Evolutionary conservation across 2,329 filamentous ascomycete species (phyloP), one percentile per base, ranked within the genome.

Genomic region (Sporothrix variecibatus): DNA sequence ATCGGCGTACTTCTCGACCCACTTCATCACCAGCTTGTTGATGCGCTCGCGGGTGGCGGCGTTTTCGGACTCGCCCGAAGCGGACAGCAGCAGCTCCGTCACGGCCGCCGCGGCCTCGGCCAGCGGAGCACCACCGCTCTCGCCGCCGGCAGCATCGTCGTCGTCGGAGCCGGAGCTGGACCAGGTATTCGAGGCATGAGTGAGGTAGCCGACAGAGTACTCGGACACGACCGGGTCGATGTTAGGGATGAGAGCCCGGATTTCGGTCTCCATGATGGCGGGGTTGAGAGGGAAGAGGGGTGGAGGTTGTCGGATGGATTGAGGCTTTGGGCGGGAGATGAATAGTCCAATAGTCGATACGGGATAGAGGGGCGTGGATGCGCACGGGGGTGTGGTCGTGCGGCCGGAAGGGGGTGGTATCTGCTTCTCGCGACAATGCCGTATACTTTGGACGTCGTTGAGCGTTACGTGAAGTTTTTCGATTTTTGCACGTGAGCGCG

Each of bases 161-260:
- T 88, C 94, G 71, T 91, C 89, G 75, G 90, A 87, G 15, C 26
- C 87, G 20, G 87, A 94, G 72, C 91, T 89, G 75, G 90, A 87
- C 87, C 93, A 97, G 71, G 93, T 87, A 77, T 92, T 95, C 67
- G 95, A 96, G 68, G 96, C 96, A 87, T 99, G 95, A 80, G 91
- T 94, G 78, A 99, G 87, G 82, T 98, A 99, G 74, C 96, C 96
- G 77, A 94, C 93, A 60, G 94, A 96, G 84, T 97, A 98, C 84
- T 97, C 93, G 68, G 94, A 95, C 78, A 98, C 87, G 76, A 97
- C 88, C 75, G 92, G 93, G 84, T 98, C 95, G 78, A 98, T 93
- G 80, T 93, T 92, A 76, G 94, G 94, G 78, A 97, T 89, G 78
- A 94, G 90, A 76, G 92, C 87, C 85, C 92, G 92, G 81, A 97